Evolutionary conservation across 2,329 filamentous ascomycete species (phyloP), one percentile per base, ranked within the genome.

Genomic region (Fusarium abutilonis): DNA sequence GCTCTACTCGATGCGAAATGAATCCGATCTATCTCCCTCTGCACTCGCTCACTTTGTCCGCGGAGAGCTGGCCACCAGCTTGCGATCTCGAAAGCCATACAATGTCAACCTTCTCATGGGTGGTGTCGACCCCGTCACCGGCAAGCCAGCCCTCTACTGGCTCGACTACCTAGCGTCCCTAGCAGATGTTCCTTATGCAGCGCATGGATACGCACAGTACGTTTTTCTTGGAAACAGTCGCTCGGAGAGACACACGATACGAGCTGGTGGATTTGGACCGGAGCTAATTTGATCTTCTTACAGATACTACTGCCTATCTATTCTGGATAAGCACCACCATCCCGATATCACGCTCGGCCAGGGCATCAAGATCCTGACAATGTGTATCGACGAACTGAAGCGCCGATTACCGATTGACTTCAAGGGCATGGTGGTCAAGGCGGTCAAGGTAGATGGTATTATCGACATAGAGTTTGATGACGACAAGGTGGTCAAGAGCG

Each of bases 1-100:
- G 80, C 90, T 99, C 75, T 99, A 99, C 82, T 93, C 91, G 69
- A 99, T 98, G 93, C 92, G 96, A 75, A 98, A 98, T 77, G 91
- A 93, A 78, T 90, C 90, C 74, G 92, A 97, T 73, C 87, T 99
- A 60, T 92, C 92, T 40, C 94, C 95, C 9, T 89, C 89, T 32
- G 95, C 92, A 35, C 89, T 97, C 52, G 92, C 93, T 62, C 89
- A 92, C 81, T 99, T 97, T 76, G 93, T 99, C 70, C 92, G 95
- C 68, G 90, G 90, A 75, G 93, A 99, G 80, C 88, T 99, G 63
- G 95, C 96, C 40, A 89, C 89, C 60, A 95, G 92, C 75, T 82
- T 99, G 76, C 88, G 95, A 76, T 97, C 92, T 70, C 87, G 92
- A 77, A 94, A 92, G 77, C 95, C 95, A 6, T 99, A 98, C 83